Conservation (phyloP, 345 rosid genomes). For the Trapa bicornis region DNA sequence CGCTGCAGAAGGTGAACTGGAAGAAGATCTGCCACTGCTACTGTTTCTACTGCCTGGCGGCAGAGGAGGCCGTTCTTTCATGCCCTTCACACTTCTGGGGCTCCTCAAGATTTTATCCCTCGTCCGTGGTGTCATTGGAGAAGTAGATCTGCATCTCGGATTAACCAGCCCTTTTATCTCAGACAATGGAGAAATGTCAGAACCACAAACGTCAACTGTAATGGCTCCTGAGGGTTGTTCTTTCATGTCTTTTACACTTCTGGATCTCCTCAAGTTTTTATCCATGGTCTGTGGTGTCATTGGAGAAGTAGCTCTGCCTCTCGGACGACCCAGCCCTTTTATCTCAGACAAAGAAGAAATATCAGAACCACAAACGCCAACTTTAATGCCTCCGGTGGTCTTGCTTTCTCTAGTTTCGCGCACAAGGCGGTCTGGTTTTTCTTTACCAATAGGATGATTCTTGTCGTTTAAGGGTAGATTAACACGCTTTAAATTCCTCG, state of each 20-base stretch:
- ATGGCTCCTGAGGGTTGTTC: neutral
- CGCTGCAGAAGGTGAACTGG: slow-evolving; percentile 4
- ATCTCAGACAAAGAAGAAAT: neutral
- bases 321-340: slow-evolving; percentile 4
- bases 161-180: neutral
- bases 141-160: slow-evolving; percentile 11
- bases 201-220: slow-evolving; percentile 1
- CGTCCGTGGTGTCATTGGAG: slow-evolving; percentile 4
- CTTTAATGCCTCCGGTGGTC: slow-evolving; percentile 6
- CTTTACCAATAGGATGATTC: neutral
- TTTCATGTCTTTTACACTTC: too few relatives aligned
- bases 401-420: slow-evolving; percentile 22
- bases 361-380: neutral
- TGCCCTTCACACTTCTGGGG: neutral
- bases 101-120: slow-evolving; percentile 2
- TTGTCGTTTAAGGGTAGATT: neutral
- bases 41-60: slow-evolving; percentile 10
- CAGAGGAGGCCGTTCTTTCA: slow-evolving; percentile 3
- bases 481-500: neutral
- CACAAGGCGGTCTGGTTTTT: slow-evolving; percentile 1
- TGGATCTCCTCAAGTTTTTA: slow-evolving; percentile 1
- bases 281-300: neutral
- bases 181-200: neutral
- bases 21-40: neutral
- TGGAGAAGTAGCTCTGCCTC: slow-evolving; percentile 10